Percentiles rank a stretch among this genome's conserved stretches.
Evolutionary conservation across 192 early-diverging fungal species (phyloP).

Genomic region (Umbelopsis sp.): DNA sequence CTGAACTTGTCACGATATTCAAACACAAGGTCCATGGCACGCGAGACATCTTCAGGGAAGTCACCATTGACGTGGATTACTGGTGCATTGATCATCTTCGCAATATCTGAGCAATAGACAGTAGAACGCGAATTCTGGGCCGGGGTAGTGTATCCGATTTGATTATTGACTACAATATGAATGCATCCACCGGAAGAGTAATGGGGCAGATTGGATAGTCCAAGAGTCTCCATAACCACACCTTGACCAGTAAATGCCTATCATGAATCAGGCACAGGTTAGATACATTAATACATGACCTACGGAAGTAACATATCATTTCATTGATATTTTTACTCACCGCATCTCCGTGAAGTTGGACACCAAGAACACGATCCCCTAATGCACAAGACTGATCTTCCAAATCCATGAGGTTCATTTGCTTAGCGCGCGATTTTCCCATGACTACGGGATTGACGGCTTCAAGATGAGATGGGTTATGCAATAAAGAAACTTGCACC

Average conservation of each 20-base stretch:
- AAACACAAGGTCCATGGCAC: slow-evolving; percentile 81
- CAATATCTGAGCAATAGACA: slow-evolving; percentile 91
- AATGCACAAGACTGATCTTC: slow-evolving; percentile 75
- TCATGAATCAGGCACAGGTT: neutral
- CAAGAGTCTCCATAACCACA: slow-evolving; percentile 95
- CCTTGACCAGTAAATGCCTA: slow-evolving; percentile 84
- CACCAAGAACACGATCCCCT: slow-evolving; percentile 91
- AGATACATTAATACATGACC: slow-evolving; percentile 1
- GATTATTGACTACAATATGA: slow-evolving; percentile 99
- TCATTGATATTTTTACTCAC: too few relatives aligned
- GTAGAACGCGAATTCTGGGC: slow-evolving; percentile 92
- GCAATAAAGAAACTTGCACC: slow-evolving; percentile 86
- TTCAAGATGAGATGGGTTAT: slow-evolving; percentile 97
- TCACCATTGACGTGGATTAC: slow-evolving; percentile 98
- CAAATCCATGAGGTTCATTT: slow-evolving; percentile 73
- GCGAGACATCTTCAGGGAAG: slow-evolving; percentile 89
- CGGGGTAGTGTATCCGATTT: slow-evolving; percentile 97
- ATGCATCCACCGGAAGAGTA: slow-evolving; percentile 93
- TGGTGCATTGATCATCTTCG: slow-evolving; percentile 95
- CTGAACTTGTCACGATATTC: slow-evolving; percentile 92
- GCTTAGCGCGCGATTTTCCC: slow-evolving; percentile 94
- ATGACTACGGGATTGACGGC: slow-evolving; percentile 95
- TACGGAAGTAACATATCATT: neutral
- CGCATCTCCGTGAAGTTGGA: slow-evolving; percentile 96
- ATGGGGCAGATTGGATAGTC: slow-evolving; percentile 93